Evolutionary conservation across 1,284 basidiomycete genomes (phyloP).

Genomic region (Wallemia hederae): DNA sequence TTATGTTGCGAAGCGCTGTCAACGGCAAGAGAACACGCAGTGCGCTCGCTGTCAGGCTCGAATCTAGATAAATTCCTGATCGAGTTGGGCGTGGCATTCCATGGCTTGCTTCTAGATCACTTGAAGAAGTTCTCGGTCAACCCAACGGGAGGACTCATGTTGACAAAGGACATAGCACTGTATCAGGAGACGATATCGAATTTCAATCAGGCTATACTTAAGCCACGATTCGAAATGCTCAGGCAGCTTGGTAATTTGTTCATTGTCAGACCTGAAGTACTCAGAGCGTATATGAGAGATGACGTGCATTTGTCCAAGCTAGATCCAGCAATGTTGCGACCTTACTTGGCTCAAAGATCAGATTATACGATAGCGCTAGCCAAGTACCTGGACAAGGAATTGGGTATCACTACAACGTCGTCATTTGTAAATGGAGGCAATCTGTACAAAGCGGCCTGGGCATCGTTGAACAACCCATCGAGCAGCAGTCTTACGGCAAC

Average conservation of each 20-base stretch:
- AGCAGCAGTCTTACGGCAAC: neutral
- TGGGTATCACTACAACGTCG: neutral
- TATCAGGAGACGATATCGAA: conserved; percentile 73
- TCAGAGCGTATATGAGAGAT: conserved; percentile 75
- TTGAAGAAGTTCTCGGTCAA: conserved; percentile 86
- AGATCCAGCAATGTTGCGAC: conserved; percentile 55
- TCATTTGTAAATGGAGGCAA: neutral
- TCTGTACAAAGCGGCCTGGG: neutral
- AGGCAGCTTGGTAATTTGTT: conserved; percentile 92
- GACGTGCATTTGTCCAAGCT: conserved; percentile 59
- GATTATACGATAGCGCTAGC: conserved; percentile 27
- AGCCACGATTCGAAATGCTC: conserved; percentile 93
- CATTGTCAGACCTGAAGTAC: conserved; percentile 69
- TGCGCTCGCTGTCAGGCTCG: conserved; percentile 53
- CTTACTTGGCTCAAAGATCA: conserved; percentile 64
- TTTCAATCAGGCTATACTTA: conserved; percentile 51
- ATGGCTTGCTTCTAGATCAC: conserved; percentile 82
- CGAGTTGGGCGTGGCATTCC: conserved; percentile 81
- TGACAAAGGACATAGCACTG: conserved; percentile 87
- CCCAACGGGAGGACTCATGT: conserved; percentile 85
- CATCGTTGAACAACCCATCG: neutral
- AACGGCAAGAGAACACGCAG: conserved; percentile 41
- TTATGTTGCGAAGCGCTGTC: conserved; percentile 61
- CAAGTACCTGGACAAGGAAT: neutral
- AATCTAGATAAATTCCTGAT: conserved; percentile 74